Percentiles rank a stretch among this genome's conserved stretches.
These are phyloP conservation scores for Lasiodiplodia theobromae DNA, from an alignment of 2,329 filamentous ascomycete genomes.

Conservation along the genomic window DNA sequence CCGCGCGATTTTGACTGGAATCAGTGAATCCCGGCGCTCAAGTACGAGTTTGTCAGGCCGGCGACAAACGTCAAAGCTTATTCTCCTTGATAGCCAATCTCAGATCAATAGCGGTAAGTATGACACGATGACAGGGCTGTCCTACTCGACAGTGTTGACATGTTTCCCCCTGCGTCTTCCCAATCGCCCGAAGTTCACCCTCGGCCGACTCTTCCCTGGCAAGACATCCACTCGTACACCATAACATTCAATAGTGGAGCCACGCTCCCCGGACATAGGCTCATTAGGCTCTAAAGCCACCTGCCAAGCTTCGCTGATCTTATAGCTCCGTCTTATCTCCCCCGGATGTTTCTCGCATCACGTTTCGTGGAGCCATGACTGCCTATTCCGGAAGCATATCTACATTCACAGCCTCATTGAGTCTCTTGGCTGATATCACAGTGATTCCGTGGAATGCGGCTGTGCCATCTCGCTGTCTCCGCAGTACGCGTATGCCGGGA, in stretches of 20 bases:
- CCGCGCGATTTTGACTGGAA: too few species aligned
- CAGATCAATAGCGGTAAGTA: neutral
- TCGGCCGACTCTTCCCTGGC: conserved; percentile 8
- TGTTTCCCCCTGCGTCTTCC: neutral
- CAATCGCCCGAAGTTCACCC: neutral
- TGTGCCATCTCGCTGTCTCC: neutral
- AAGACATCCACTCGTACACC: neutral
- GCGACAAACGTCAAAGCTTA: neutral
- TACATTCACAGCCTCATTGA: neutral
- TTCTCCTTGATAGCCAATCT: neutral
- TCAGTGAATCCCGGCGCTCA: too few species aligned
- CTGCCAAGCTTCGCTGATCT: neutral
- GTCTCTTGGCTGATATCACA: neutral
- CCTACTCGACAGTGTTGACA: neutral
- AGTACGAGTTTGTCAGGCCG: neutral
- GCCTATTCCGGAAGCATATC: neutral
- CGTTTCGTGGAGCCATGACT: neutral
- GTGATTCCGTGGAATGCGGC: neutral
- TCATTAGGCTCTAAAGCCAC: neutral
- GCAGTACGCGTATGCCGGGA: neutral
- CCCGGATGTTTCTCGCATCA: neutral
- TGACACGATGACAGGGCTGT: neutral
- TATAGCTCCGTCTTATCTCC: neutral
- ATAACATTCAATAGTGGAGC: neutral
- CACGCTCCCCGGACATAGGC: neutral